These are phyloP conservation scores for Tolypocladium ophioglossoides DNA, from an alignment of 2,329 filamentous ascomycete species.

Conservation along the genomic window DNA sequence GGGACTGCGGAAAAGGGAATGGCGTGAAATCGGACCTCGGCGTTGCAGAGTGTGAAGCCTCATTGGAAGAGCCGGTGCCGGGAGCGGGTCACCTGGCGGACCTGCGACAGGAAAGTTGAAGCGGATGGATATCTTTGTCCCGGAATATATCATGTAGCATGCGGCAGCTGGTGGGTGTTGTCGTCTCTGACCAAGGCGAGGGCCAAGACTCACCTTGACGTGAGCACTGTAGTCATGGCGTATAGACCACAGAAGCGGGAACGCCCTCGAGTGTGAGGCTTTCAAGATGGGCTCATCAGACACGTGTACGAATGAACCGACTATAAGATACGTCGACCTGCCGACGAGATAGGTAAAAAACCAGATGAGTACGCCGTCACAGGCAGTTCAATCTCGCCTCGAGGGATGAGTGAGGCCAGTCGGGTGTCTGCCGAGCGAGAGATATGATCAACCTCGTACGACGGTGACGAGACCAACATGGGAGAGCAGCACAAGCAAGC, in stretches of 20 bases:
- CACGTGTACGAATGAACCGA: too few species aligned
- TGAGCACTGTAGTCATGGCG: too few species aligned
- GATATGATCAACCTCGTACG: neutral
- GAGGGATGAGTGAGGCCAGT: neutral
- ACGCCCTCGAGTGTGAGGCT: too few species aligned
- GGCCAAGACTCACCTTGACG: neutral
- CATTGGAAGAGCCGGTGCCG: neutral
- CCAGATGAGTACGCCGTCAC: neutral
- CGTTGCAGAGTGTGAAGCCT: neutral
- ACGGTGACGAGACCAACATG: neutral
- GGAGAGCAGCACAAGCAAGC: neutral
- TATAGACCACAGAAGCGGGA: too few species aligned
- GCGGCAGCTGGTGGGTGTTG: neutral
- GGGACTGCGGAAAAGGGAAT: neutral
- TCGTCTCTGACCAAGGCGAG: neutral
- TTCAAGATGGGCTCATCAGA: too few species aligned
- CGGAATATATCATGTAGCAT: neutral
- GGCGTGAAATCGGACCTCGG: neutral
- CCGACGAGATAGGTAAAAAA: neutral
- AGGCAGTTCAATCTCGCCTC: neutral
- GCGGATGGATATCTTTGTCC: too few species aligned
- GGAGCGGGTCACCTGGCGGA: neutral
- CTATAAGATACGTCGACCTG: too few species aligned
- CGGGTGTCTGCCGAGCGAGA: neutral
- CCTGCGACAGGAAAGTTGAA: neutral